These are phyloP conservation scores for Ballota nigra DNA, from an alignment of 257 asterid genomes.

Conservation along the genomic window DNA sequence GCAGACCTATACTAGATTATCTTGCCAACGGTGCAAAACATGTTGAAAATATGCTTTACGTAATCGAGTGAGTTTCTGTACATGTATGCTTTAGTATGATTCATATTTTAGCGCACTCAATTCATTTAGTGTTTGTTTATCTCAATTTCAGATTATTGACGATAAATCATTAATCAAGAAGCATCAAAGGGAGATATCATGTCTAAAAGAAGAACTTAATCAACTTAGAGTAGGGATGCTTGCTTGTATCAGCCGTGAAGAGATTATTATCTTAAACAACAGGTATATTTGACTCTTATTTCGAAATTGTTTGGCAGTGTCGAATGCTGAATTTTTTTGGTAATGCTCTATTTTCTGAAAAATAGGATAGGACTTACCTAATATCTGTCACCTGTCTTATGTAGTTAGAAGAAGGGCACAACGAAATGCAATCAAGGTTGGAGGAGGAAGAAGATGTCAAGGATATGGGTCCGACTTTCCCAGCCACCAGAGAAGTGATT, in stretches of 20 bases:
- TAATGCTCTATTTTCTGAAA: not conserved
- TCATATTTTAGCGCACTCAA: conserved; percentile 14
- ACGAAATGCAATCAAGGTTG: conserved; percentile 91
- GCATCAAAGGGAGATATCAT: conserved; percentile 89
- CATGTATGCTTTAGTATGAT: conserved; percentile 9
- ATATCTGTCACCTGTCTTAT: conserved; percentile 10
- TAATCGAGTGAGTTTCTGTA: conserved; percentile 63
- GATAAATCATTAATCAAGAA: conserved; percentile 96
- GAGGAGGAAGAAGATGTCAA: conserved; percentile 99
- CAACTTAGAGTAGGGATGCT: conserved; percentile 82
- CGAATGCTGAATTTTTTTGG: not conserved
- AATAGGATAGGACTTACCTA: conserved; percentile 3
- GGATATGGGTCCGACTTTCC: conserved; percentile 54
- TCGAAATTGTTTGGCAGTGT: not conserved
- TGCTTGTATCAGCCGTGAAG: conserved; percentile 83
- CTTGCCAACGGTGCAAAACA: conserved; percentile 98
- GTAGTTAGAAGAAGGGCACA: conserved; percentile 96
- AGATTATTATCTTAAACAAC: conserved; percentile 67
- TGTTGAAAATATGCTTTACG: conserved; percentile 93
- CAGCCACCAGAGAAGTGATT: conserved; percentile 52
- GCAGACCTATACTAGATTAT: too few relatives aligned
- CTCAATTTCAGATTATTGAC: conserved; percentile 77
- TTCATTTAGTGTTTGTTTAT: not conserved
- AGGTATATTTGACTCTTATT: conserved; percentile 42
- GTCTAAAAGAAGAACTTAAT: conserved; percentile 84